phyloP scores from a whole-genome alignment of 2,329 filamentous ascomycete species.

The Verticillium tricorpus region DNA sequence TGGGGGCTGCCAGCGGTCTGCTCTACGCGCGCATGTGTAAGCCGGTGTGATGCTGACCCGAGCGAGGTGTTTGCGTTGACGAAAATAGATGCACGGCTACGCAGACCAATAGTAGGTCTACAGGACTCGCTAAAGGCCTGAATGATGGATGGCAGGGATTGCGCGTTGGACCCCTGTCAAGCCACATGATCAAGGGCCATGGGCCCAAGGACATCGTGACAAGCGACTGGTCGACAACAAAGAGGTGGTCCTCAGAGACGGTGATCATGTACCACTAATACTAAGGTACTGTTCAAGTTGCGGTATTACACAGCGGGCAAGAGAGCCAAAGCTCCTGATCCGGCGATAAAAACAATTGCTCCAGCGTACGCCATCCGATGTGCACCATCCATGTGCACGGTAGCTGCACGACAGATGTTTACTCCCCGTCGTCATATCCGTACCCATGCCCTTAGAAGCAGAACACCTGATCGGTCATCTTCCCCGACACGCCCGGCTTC shows the following conservation, averaged over 20 bases:
- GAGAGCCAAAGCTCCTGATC: no score
- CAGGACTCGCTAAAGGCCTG: neutral
- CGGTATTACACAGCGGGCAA: no score
- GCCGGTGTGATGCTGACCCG: neutral
- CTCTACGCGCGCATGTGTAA: neutral
- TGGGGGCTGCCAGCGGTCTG: no score
- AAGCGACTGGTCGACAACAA: no score
- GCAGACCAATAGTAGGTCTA: neutral
- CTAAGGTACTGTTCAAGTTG: no score
- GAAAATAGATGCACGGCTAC: neutral
- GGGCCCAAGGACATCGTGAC: neutral
- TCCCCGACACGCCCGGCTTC: constrained; percentile 42
- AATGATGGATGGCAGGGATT: neutral
- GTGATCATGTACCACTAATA: no score
- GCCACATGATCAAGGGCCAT: neutral
- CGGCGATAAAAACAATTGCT: no score
- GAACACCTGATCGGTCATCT: constrained; percentile 52
- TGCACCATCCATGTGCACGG: no score
- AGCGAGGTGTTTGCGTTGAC: neutral
- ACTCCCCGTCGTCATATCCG: no score
- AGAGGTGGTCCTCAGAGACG: no score
- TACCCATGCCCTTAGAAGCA: constrained; percentile 31
- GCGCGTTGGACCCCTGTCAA: neutral
- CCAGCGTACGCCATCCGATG: no score
- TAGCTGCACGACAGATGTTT: no score